Conservation (phyloP, 495 filamentous ascomycete genomes). For the Penicillium waksmanii region DNA sequence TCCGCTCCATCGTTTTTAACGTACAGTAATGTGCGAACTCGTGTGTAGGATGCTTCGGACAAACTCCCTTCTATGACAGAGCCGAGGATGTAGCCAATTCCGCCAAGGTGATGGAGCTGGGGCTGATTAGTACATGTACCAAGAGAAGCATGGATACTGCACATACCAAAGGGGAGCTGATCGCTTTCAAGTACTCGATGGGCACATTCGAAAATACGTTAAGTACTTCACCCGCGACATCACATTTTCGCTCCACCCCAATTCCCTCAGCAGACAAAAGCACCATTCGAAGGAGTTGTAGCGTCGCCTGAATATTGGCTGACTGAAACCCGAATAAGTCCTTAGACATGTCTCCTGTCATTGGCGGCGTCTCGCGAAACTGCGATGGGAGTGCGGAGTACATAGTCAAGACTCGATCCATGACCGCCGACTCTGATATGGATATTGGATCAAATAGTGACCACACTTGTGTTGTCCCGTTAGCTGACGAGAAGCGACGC, state of each 20-base stretch:
- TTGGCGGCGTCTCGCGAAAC: too few relatives aligned
- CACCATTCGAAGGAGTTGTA: slow-evolving; percentile 51
- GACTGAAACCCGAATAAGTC: too few relatives aligned
- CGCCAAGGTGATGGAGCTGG: slow-evolving; percentile 50
- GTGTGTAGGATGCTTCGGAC: slow-evolving; percentile 46
- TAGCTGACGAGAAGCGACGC: too few relatives aligned
- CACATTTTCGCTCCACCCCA: slow-evolving; percentile 48
- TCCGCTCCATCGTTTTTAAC: too few relatives aligned
- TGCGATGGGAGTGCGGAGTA: too few relatives aligned
- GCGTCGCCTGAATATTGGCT: too few relatives aligned
- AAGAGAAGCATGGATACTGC: not conserved
- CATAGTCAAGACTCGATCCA: too few relatives aligned
- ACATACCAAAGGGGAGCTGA: slow-evolving; percentile 49
- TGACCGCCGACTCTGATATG: too few relatives aligned
- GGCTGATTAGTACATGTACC: slow-evolving; percentile 4
- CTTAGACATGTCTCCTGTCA: too few relatives aligned
- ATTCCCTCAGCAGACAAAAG: slow-evolving; percentile 46
- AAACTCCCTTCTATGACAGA: slow-evolving; percentile 53
- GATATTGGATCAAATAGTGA: too few relatives aligned
- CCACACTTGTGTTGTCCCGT: too few relatives aligned
- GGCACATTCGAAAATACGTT: slow-evolving; percentile 49
- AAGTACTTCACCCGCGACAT: slow-evolving; percentile 50
- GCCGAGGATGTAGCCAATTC: slow-evolving; percentile 54
- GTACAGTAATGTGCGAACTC: too few relatives aligned
- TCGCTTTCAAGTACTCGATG: slow-evolving; percentile 48